phyloP scores from a whole-genome alignment of 202 grass and related monocot species.

The Eragrostis tef region DNA sequence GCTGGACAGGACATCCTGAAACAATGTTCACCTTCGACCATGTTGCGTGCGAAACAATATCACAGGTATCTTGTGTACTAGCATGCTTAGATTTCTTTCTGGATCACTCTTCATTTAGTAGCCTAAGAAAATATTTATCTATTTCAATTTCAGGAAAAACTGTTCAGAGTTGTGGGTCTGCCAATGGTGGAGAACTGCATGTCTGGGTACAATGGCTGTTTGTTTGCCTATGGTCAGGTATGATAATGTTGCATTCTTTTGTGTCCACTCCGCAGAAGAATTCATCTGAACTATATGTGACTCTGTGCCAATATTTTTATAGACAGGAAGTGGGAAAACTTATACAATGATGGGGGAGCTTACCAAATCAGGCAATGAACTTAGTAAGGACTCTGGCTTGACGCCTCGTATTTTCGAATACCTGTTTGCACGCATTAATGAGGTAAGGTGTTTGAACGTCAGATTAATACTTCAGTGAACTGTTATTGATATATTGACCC shows the following conservation, averaged over 20 bases:
- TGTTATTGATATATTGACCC: conserved; percentile 11
- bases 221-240: conserved; percentile 98
- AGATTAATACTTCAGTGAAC: conserved; percentile 12
- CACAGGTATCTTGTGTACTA: conserved; percentile 62
- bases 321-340: conserved; percentile 96
- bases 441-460: conserved; percentile 54
- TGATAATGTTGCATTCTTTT: background rate
- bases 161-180: conserved; percentile 78
- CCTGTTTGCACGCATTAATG: conserved; percentile 79
- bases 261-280: background rate
- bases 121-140: conserved; percentile 42
- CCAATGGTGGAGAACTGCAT: conserved; percentile 98
- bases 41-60: conserved; percentile 81
- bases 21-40: conserved; percentile 89
- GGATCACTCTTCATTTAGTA: conserved; percentile 3
- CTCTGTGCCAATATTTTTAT: conserved; percentile 25
- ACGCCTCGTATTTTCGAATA: conserved; percentile 87
- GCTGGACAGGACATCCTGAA: conserved; percentile 79
- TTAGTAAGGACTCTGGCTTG: conserved; percentile 67
- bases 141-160: conserved; percentile 60
- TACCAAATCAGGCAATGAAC: conserved; percentile 52
- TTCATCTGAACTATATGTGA: conserved; percentile 22
- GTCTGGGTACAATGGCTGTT: conserved; percentile 95
- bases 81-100: conserved; percentile 22
- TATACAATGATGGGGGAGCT: conserved; percentile 95